Conservation (phyloP, 2,329 filamentous ascomycete genomes). For the Coniochaeta sp. region DNA sequence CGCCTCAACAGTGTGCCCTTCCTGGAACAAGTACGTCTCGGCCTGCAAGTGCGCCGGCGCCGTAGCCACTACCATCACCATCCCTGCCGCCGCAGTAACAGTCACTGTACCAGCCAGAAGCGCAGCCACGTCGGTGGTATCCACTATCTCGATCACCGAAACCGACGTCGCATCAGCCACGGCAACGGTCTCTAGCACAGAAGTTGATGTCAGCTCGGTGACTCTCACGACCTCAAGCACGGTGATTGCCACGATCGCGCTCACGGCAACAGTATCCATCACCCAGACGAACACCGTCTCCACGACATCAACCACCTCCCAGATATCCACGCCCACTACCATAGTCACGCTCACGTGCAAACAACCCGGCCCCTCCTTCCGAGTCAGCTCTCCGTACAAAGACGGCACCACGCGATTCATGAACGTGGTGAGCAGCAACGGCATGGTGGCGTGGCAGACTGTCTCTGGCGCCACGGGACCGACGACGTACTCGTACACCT, state of each 20-base stretch:
- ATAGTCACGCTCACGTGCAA: conserved; percentile 1
- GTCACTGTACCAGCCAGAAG: conserved; percentile 1
- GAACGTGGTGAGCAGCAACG: neutral
- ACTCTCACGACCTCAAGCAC: neutral
- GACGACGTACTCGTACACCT: conserved; percentile 1
- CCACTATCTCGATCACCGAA: neutral
- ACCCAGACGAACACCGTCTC: neutral
- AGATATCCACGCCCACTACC: neutral
- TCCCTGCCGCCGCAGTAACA: neutral
- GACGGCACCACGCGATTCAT: conserved; percentile 3
- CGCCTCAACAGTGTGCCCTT: conserved; percentile 3
- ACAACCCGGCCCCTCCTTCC: neutral
- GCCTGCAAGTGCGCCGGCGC: conserved; percentile 7
- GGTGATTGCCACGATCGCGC: neutral
- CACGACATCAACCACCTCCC: neutral
- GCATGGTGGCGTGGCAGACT: conserved; percentile 1
- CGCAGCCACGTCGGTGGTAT: neutral
- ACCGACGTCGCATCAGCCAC: neutral
- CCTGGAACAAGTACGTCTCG: conserved; percentile 5
- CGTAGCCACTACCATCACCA: conserved; percentile 1
- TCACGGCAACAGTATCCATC: neutral
- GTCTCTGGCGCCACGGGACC: neutral
- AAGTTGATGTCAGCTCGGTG: neutral
- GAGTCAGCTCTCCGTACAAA: neutral
- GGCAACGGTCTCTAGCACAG: neutral